A percentile compares a stretch with the other conserved stretches of the same genome.
phyloP scores from a whole-genome alignment of 441 rosid species.

The Euphorbia celastroides region DNA sequence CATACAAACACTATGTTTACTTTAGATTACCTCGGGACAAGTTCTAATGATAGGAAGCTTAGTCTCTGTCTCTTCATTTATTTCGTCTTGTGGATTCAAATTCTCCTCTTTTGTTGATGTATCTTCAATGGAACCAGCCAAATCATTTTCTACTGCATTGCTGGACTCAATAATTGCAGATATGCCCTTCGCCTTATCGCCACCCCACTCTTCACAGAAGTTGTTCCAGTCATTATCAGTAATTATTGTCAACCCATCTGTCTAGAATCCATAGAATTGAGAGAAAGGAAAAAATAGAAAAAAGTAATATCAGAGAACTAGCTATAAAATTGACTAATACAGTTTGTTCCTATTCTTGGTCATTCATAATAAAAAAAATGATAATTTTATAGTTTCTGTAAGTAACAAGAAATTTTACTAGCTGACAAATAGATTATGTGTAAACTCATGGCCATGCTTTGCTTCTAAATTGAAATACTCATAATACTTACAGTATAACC shows the following conservation, averaged over 20 bases:
- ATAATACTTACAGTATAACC: constrained; percentile 60
- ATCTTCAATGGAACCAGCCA: constrained; percentile 32
- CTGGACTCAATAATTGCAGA: constrained; percentile 59
- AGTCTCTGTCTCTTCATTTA: constrained; percentile 50
- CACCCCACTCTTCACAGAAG: constrained; percentile 98
- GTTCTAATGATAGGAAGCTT: constrained; percentile 53
- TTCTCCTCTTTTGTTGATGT: constrained; percentile 38
- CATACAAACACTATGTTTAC: constrained; percentile 10
- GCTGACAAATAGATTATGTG: too few relatives aligned
- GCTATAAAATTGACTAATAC: neutral
- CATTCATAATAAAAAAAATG: neutral
- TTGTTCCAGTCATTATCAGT: constrained; percentile 84
- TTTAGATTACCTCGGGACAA: constrained; percentile 64
- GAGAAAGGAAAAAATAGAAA: constrained; percentile 7
- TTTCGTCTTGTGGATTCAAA: constrained; percentile 43
- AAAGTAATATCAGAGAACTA: constrained; percentile 16
- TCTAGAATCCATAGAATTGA: constrained; percentile 49
- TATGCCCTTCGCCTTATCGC: constrained; percentile 61
- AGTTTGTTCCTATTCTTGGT: neutral
- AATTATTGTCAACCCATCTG: constrained; percentile 81
- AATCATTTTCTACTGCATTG: constrained; percentile 25
- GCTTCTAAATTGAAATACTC: neutral
- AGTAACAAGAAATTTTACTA: neutral
- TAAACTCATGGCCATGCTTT: too few relatives aligned
- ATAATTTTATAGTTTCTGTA: neutral